Percentiles rank a stretch among this genome's conserved stretches.
Conservation (phyloP, 2,329 filamentous ascomycete species). For the Fusarium sp. region DNA sequence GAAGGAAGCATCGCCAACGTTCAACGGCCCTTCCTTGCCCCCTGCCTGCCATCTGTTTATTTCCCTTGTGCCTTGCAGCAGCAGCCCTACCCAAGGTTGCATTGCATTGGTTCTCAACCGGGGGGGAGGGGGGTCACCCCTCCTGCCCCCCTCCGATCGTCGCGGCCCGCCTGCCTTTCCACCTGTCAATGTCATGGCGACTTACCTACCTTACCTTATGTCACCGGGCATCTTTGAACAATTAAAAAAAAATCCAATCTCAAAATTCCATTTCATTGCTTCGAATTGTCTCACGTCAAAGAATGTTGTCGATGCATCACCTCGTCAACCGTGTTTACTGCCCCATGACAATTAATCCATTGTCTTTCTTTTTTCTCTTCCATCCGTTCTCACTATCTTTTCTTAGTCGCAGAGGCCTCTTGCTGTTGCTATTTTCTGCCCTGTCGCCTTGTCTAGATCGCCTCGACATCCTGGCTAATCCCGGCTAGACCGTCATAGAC, state of each 20-base stretch:
- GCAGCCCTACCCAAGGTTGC: conserved; percentile 22
- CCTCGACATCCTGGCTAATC: conserved; percentile 19
- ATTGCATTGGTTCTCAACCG: conserved; percentile 1
- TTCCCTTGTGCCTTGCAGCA: conserved; percentile 35
- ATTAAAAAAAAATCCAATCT: conserved; percentile 21
- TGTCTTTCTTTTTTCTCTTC: too few relatives aligned
- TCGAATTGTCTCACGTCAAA: conserved; percentile 36
- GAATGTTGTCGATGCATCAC: conserved; percentile 18
- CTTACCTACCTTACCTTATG: too few relatives aligned
- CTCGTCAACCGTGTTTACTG: background rate
- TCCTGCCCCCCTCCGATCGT: conserved; percentile 18
- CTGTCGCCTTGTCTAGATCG: background rate
- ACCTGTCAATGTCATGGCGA: too few relatives aligned
- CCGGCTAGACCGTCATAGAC: too few relatives aligned
- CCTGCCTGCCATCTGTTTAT: background rate
- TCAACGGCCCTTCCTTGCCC: background rate
- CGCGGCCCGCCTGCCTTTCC: conserved; percentile 1
- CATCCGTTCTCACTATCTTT: too few relatives aligned
- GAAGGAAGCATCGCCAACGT: background rate
- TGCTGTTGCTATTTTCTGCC: too few relatives aligned
- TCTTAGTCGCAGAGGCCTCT: too few relatives aligned
- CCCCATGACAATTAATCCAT: too few relatives aligned
- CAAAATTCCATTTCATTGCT: conserved; percentile 3
- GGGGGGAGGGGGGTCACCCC: background rate
- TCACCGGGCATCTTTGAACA: too few relatives aligned